Evolutionary conservation across 2,329 filamentous ascomycete species (phyloP).

Genomic region (Alternaria brassicicola): DNA sequence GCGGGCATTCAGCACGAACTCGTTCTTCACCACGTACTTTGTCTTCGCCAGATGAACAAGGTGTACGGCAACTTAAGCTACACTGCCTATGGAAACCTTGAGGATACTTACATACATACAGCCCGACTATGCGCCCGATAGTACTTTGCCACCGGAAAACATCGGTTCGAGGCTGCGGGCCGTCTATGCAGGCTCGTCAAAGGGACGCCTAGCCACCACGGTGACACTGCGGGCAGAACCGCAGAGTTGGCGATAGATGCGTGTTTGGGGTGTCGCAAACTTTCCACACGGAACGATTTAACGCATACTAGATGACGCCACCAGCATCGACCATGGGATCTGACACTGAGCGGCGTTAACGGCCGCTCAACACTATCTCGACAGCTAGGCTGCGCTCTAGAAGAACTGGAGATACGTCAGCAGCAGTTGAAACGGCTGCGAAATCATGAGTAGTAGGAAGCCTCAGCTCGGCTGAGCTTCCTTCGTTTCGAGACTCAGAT

Average conservation of each 20-base stretch:
- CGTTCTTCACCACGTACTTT: not conserved
- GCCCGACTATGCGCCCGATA: not conserved
- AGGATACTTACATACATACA: not conserved
- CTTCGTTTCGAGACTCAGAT: not conserved
- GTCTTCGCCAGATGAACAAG: not conserved
- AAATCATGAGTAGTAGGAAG: not conserved
- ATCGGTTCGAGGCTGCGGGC: not conserved
- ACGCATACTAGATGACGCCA: not conserved
- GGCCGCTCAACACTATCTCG: not conserved
- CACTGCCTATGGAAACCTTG: not conserved
- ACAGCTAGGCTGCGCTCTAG: not conserved
- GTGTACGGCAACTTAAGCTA: not conserved
- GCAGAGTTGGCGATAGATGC: conserved; percentile 2
- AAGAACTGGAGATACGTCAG: conserved; percentile 1
- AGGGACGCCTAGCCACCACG: conserved; percentile 1
- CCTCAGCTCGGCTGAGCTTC: conserved; percentile 3
- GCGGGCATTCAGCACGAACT: not conserved
- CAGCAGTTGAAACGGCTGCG: not conserved
- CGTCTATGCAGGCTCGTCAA: not conserved
- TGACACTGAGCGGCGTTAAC: not conserved
- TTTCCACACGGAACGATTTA: not conserved
- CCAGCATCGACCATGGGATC: not conserved
- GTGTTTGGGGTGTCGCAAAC: not conserved
- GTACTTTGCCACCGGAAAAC: conserved; percentile 1
- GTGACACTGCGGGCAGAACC: conserved; percentile 2